Evolutionary conservation across 352 stramenopile species (phyloP).

Genomic region (Phytophthora meadii): DNA sequence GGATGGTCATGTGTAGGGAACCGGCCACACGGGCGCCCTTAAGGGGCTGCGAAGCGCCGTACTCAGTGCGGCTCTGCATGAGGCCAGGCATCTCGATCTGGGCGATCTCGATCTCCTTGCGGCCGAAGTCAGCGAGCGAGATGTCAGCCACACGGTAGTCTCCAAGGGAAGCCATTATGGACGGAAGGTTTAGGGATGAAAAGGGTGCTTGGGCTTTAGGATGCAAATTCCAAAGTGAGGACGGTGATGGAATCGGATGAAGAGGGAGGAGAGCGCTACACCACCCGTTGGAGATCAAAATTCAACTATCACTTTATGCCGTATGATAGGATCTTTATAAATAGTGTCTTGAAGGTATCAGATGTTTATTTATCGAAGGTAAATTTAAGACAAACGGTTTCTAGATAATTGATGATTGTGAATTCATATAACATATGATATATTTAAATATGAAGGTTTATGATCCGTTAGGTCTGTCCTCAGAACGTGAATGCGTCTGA

Average conservation of each 20-base stretch:
- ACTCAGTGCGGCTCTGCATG: constrained; percentile 96
- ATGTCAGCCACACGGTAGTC: constrained; percentile 96
- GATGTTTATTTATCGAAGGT: too few relatives aligned
- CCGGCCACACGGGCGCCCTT: constrained; percentile 93
- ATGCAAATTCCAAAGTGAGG: constrained; percentile 37
- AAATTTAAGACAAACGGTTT: too few relatives aligned
- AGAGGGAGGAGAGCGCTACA: constrained; percentile 25
- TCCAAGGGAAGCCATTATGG: constrained; percentile 66
- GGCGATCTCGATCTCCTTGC: constrained; percentile 98
- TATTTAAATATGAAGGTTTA: not conserved
- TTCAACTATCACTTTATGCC: constrained; percentile 11
- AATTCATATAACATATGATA: not conserved
- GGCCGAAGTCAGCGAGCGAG: constrained; percentile 98
- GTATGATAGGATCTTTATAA: not conserved
- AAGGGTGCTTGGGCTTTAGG: constrained; percentile 10
- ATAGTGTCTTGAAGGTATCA: not conserved
- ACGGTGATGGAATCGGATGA: not conserved
- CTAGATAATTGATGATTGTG: not conserved
- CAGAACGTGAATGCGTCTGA: not conserved
- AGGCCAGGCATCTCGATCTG: constrained; percentile 99
- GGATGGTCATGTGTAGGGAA: constrained; percentile 99
- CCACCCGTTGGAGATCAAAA: constrained; percentile 24
- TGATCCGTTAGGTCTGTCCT: constrained; percentile 1
- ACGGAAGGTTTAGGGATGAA: not conserved
- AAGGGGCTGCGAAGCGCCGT: constrained; percentile 87